Evolutionary conservation across 1,284 basidiomycete genomes (phyloP).

Genomic region (Melampsora americana): DNA sequence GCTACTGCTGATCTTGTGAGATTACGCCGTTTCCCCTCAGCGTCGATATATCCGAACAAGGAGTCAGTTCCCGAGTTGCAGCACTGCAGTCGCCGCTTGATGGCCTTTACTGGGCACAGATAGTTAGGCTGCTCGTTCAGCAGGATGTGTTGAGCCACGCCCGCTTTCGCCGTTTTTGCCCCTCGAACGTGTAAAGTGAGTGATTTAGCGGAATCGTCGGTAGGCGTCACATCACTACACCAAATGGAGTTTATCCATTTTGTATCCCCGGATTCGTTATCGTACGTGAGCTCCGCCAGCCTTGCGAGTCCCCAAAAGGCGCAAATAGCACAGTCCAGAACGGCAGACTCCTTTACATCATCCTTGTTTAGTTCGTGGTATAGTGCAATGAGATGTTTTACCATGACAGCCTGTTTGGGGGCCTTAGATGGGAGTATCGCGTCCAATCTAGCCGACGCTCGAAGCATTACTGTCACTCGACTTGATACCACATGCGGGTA

Average conservation of each 20-base stretch:
- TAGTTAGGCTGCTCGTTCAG: neutral
- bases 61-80: neutral
- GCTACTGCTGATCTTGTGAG: too few species aligned
- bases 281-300: neutral
- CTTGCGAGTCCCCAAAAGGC: constrained; percentile 1
- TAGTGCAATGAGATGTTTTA: neutral
- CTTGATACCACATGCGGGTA: neutral
- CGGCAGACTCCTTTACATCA: too few species aligned
- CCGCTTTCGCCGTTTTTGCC: too few species aligned
- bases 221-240: too few species aligned
- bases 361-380: too few species aligned
- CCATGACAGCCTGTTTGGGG: neutral
- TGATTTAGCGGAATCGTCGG: too few species aligned
- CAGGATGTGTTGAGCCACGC: too few species aligned
- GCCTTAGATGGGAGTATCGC: neutral
- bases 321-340: neutral
- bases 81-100: neutral
- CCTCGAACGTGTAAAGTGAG: too few species aligned
- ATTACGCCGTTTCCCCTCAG: too few species aligned
- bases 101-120: neutral
- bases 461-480: neutral
- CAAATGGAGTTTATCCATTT: neutral
- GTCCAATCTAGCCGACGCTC: neutral
- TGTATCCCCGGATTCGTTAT: neutral
- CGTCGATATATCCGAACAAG: too few species aligned